Evolutionary conservation across 805 yeast species (phyloP), one percentile per base, ranked within the genome.

Genomic region (Ogataea saltuana): DNA sequence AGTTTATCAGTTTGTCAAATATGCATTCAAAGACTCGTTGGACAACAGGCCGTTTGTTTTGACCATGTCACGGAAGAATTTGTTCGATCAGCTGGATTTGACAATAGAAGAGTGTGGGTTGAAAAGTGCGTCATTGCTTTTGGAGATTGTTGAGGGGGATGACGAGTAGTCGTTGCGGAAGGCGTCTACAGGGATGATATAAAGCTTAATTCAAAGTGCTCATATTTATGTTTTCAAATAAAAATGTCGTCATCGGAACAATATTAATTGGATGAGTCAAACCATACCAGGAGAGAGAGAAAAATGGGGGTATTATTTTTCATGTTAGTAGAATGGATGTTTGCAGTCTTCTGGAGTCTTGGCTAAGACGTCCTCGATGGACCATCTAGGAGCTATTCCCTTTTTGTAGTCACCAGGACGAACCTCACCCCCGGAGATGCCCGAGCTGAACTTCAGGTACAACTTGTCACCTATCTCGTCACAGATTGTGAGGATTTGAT

Each of bases 381-480:
- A 66, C 90, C 88, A 82, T 67, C 91, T 77, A 54, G 88, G 90
- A 19, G 78, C 74, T 36, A 67, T 62, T 10, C 81, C 81, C 28
- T 70, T 70, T 20, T 68, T 63, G 44, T 69, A 72, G 40, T 76
- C 77, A 4, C 89, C 90, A 38, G 76, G 79, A 33, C 67, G 54
- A 13, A 64, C 65, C 37, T 61, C 71, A 28, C 78, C 80, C 44
- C 90, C 90, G 18, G 87, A 87, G 48, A 76, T 72, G 42, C 91
- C 91, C 23, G 88, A 78, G 57, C 87, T 78, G 56, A 83, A 80
- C 62, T 89, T 90, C 63, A 90, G 75, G 64, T 74, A 80, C 48
- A 86, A 64, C 57, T 71, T 69, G 56, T 87, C 93, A 41, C 97
- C 98, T 39, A 88, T 75, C 55, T 84, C 88, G 54, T 80, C 80